Percentiles rank a stretch among this genome's conserved stretches.
These are phyloP conservation scores for Penicillium turbatum DNA, from an alignment of 495 filamentous ascomycete species.

Conservation along the genomic window DNA sequence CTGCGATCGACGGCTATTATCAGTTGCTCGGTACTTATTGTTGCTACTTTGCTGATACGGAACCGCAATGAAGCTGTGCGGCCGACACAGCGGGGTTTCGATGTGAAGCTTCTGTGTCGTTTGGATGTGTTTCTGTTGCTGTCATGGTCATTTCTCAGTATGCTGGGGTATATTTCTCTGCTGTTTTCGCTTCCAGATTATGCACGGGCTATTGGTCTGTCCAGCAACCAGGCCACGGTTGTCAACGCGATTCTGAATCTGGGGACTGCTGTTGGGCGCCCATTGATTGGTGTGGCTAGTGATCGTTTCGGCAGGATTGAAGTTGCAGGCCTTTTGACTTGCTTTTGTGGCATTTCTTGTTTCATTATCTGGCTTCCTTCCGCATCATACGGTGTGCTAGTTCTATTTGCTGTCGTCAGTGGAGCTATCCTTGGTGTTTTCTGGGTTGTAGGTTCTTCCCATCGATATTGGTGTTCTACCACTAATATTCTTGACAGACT, in stretches of 20 bases:
- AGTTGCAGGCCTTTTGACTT: constrained; percentile 56
- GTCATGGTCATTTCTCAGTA: constrained; percentile 59
- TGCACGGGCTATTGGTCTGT: constrained; percentile 58
- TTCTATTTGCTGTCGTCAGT: constrained; percentile 60
- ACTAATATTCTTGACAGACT: background rate
- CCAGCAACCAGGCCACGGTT: constrained; percentile 56
- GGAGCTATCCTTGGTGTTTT: constrained; percentile 66
- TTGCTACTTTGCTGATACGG: constrained; percentile 55
- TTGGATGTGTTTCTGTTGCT: constrained; percentile 56
- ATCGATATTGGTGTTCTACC: too few relatives aligned
- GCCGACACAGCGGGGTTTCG: constrained; percentile 54
- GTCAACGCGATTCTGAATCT: constrained; percentile 66
- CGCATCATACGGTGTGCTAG: constrained; percentile 53
- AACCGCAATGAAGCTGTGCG: constrained; percentile 55
- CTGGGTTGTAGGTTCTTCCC: constrained; percentile 43
- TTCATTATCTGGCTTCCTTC: constrained; percentile 69
- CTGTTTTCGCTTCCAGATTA: constrained; percentile 72
- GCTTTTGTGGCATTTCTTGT: constrained; percentile 54
- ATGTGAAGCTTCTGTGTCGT: constrained; percentile 51
- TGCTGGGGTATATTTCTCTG: constrained; percentile 68
- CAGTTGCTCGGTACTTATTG: constrained; percentile 52
- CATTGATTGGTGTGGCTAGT: constrained; percentile 62
- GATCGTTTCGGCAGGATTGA: constrained; percentile 67
- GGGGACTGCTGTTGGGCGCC: constrained; percentile 59
- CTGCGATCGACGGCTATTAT: constrained; percentile 65